Evolutionary conservation across 1,139 yeast species (phyloP).

Genomic region (Candida labiduridarum): DNA sequence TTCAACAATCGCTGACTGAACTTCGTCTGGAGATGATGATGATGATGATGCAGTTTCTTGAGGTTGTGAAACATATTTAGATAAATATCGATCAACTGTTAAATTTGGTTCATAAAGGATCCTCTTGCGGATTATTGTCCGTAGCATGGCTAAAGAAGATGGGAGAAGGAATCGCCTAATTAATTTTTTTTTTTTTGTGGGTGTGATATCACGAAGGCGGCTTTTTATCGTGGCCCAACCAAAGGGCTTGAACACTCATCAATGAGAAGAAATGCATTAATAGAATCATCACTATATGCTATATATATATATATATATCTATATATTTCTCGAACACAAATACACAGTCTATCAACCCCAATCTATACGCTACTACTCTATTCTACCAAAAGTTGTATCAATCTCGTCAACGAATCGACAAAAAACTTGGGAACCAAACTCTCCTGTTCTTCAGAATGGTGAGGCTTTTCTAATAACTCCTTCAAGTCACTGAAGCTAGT

Average conservation of each 20-base stretch:
- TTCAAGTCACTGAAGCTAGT: slow-evolving; percentile 26
- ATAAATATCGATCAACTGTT: background rate
- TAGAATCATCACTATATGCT: too few relatives aligned
- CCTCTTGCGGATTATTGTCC: background rate
- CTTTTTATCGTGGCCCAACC: too few relatives aligned
- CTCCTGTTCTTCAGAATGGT: slow-evolving; percentile 18
- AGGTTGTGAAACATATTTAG: background rate
- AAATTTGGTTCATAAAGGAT: background rate
- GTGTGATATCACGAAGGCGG: too few relatives aligned
- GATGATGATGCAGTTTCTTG: background rate
- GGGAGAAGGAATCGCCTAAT: too few relatives aligned
- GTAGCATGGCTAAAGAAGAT: too few relatives aligned
- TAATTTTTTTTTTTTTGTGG: too few relatives aligned
- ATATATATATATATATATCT: too few relatives aligned
- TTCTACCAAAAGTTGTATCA: slow-evolving; percentile 19
- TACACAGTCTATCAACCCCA: too few relatives aligned
- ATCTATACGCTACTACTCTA: slow-evolving; percentile 2
- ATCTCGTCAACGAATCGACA: slow-evolving; percentile 34
- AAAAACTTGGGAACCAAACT: slow-evolving; percentile 32
- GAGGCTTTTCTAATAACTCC: slow-evolving; percentile 11
- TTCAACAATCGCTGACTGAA: slow-evolving; percentile 23
- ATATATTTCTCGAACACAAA: background rate
- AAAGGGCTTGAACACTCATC: too few relatives aligned
- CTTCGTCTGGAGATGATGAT: slow-evolving; percentile 13
- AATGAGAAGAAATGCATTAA: too few relatives aligned